Percentiles rank a stretch among this genome's conserved stretches.
Conservation (phyloP, 331 rosid genomes). For the Quercus phellos region DNA sequence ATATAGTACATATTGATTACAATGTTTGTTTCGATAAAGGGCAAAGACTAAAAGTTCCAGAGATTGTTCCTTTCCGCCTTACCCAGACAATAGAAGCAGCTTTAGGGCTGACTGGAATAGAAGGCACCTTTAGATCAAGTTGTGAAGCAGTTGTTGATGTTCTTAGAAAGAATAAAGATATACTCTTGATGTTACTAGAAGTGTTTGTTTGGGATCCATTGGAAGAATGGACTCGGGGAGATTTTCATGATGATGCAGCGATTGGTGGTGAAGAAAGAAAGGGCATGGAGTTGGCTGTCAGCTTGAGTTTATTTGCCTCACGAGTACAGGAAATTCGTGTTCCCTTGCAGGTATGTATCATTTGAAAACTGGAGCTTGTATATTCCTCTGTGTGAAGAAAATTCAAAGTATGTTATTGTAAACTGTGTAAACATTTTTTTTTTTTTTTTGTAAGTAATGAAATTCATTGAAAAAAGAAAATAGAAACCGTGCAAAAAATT, state of each 20-base stretch:
- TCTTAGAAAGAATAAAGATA: constrained; percentile 85
- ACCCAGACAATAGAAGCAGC: constrained; percentile 93
- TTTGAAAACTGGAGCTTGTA: constrained; percentile 3
- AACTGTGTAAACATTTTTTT: not conserved
- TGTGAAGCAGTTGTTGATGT: constrained; percentile 78
- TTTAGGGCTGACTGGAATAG: constrained; percentile 86
- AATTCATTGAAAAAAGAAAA: too few species aligned
- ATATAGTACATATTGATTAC: constrained; percentile 86
- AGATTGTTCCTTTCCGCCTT: constrained; percentile 97
- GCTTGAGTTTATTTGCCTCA: constrained; percentile 95
- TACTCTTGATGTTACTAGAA: constrained; percentile 82
- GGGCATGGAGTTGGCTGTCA: constrained; percentile 99
- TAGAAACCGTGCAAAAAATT: not conserved
- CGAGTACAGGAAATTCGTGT: constrained; percentile 98
- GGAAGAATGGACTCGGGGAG: constrained; percentile 97
- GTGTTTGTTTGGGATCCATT: constrained; percentile 98
- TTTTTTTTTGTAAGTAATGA: too few species aligned
- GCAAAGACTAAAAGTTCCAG: constrained; percentile 86
- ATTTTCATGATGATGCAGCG: constrained; percentile 93
- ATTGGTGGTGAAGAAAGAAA: constrained; percentile 98
- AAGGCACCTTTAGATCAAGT: constrained; percentile 93
- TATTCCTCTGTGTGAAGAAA: constrained; percentile 10
- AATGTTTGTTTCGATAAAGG: constrained; percentile 97
- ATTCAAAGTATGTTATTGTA: not conserved
- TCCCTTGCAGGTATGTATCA: constrained; percentile 72